Conservation (phyloP, 2,329 filamentous ascomycete species). For the Septoria linicola region DNA sequence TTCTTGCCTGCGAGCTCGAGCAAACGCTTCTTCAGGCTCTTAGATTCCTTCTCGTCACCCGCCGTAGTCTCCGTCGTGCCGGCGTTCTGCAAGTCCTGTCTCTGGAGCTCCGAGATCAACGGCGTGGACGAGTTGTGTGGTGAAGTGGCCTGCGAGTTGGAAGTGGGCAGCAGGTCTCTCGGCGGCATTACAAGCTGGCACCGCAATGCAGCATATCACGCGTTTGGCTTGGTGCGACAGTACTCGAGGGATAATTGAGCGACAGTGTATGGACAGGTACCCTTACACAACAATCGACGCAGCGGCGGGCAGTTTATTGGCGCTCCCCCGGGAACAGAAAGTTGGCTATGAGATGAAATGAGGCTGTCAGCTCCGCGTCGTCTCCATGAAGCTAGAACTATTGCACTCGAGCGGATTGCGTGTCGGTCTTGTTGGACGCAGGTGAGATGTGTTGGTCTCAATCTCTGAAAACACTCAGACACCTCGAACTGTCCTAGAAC, state of each 20-base stretch:
- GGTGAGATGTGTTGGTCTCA: too few relatives aligned
- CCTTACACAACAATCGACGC: conserved; percentile 2
- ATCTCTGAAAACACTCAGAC: too few relatives aligned
- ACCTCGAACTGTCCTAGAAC: too few relatives aligned
- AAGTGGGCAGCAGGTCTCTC: conserved; percentile 4
- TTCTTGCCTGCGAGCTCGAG: conserved; percentile 24
- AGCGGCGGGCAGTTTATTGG: conserved; percentile 1
- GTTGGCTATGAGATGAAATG: not conserved
- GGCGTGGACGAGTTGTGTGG: conserved; percentile 26
- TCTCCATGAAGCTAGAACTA: not conserved
- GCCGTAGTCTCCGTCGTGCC: not conserved
- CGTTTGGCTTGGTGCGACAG: not conserved
- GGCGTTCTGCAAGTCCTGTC: conserved; percentile 15
- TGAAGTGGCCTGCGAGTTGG: conserved; percentile 20
- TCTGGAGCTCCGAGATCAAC: conserved; percentile 21
- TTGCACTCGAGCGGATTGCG: too few relatives aligned
- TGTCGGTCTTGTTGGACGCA: not conserved
- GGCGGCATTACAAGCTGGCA: conserved; percentile 12
- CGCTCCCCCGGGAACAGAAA: not conserved
- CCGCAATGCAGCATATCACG: conserved; percentile 10
- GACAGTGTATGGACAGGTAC: not conserved
- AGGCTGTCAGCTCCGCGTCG: not conserved
- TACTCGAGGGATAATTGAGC: not conserved
- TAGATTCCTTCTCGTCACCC: conserved; percentile 15
- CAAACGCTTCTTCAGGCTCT: conserved; percentile 18